phyloP scores from a whole-genome alignment of 2,329 filamentous ascomycete genomes.

The Sporothrix schenckii region DNA sequence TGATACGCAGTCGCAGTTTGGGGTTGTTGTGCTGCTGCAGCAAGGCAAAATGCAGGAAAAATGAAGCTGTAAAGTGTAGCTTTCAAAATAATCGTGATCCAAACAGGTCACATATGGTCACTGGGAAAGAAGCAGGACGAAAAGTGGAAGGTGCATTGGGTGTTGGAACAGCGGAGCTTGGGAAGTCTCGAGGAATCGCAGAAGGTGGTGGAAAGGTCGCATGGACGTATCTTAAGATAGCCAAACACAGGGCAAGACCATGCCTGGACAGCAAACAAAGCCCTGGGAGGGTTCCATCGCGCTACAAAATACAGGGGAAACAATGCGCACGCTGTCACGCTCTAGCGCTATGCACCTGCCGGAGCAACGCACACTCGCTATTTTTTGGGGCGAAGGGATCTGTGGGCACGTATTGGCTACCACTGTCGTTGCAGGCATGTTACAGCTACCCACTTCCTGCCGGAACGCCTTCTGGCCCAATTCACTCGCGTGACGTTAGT shows the following conservation, averaged over 20 bases:
- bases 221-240: neutral
- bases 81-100: neutral
- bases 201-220: conserved; percentile 22
- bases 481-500: conserved; percentile 35
- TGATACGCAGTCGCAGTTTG: conserved; percentile 1
- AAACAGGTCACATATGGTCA: neutral
- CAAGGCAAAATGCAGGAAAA: neutral
- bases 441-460: neutral
- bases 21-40: neutral
- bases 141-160: conserved; percentile 24
- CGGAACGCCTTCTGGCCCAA: conserved; percentile 3
- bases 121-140: neutral
- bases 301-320: neutral
- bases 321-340: neutral
- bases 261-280: neutral
- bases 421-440: neutral
- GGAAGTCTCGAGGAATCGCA: conserved; percentile 2
- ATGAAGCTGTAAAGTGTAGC: neutral
- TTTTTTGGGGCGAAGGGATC: neutral
- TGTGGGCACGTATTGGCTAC: neutral
- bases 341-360: neutral
- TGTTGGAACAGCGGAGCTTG: neutral
- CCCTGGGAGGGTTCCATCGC: neutral
- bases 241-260: conserved; percentile 6
- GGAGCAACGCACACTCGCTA: conserved; percentile 11